These are phyloP conservation scores for Tricholoma bakamatsutake DNA, from an alignment of 768 basidiomycete genomes.

Conservation along the genomic window DNA sequence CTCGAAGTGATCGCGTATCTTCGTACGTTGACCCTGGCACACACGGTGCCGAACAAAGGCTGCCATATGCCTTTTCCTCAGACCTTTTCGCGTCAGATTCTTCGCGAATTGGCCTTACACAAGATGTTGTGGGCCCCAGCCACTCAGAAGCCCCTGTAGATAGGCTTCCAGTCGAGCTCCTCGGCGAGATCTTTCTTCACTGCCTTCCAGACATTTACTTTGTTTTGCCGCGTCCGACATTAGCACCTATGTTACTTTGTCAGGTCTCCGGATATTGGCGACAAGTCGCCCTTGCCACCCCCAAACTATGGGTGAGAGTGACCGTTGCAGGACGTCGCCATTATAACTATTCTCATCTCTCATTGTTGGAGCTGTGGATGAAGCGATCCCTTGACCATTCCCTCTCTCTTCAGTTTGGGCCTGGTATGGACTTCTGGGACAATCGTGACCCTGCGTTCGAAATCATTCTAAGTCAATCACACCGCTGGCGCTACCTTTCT, in stretches of 20 bases:
- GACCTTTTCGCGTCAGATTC: neutral
- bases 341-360: neutral
- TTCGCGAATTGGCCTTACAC: neutral
- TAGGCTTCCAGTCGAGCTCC: conserved; percentile 1
- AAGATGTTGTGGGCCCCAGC: neutral
- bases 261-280: conserved; percentile 1
- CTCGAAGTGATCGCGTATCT: neutral
- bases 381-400: neutral
- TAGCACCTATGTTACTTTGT: conserved; percentile 1
- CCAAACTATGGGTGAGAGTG: conserved; percentile 1
- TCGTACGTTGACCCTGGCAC: neutral
- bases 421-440: neutral
- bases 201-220: neutral
- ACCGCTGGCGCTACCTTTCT: conserved; percentile 1
- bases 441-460: neutral
- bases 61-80: neutral
- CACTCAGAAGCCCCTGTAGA: neutral
- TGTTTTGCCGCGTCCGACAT: neutral
- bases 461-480: neutral
- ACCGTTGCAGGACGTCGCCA: neutral
- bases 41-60: neutral
- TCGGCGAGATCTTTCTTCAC: neutral
- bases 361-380: neutral
- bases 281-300: neutral
- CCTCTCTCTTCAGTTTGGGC: neutral